Percentiles rank a stretch among this genome's conserved stretches.
Conservation (phyloP, 2,329 filamentous ascomycete species). For the Leptographium procerum region DNA sequence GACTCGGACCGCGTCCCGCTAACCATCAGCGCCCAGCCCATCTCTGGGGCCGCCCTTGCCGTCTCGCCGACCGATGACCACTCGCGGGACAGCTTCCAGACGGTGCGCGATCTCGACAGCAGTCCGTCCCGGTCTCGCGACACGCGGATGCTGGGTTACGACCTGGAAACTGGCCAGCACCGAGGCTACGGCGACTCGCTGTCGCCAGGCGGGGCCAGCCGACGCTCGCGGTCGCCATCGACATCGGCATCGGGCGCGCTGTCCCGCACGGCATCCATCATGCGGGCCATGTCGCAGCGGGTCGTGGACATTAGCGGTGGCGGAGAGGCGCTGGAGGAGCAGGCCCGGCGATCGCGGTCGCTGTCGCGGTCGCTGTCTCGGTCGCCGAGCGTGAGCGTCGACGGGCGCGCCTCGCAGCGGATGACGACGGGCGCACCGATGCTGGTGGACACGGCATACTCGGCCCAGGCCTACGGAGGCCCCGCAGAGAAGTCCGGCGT, state of each 20-base stretch:
- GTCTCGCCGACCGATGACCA: constrained; percentile 23
- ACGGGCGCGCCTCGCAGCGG: constrained; percentile 37
- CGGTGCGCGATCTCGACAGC: constrained; percentile 43
- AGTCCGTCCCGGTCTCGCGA: constrained; percentile 37
- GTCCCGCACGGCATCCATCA: constrained; percentile 60
- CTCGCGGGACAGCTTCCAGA: constrained; percentile 45
- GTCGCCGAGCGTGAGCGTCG: constrained; percentile 33
- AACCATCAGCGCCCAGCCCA: constrained; percentile 43
- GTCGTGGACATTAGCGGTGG: constrained; percentile 97
- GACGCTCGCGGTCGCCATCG: constrained; percentile 51
- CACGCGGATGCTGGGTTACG: constrained; percentile 41
- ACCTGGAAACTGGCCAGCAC: constrained; percentile 46
- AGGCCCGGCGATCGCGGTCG: constrained; percentile 42
- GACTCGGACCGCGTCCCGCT: constrained; percentile 50
- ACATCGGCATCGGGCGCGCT: constrained; percentile 52
- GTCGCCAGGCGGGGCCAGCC: constrained; percentile 30
- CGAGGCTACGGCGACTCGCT: constrained; percentile 47
- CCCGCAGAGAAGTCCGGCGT: constrained; percentile 34
- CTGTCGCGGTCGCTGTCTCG: constrained; percentile 48
- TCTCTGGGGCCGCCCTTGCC: constrained; percentile 31
- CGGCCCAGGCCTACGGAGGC: constrained; percentile 32
- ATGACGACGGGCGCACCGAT: constrained; percentile 32
- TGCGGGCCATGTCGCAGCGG: constrained; percentile 85
- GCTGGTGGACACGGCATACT: constrained; percentile 38
- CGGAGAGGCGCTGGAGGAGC: constrained; percentile 67